phyloP scores from a whole-genome alignment of 805 yeast genomes.

The Candida andamanensis region DNA sequence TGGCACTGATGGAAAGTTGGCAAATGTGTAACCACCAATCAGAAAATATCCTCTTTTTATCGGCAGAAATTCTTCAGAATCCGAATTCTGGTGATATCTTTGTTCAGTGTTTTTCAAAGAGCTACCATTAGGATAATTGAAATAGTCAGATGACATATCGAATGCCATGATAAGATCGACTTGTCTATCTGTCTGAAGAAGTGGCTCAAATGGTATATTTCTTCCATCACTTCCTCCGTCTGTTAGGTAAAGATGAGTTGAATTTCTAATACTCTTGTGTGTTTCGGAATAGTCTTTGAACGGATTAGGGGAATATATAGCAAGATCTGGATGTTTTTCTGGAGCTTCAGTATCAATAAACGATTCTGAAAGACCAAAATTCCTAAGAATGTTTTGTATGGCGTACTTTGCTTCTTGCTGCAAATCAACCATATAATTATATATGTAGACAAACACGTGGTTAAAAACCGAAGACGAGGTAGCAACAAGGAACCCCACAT shows the following conservation, averaged over 20 bases:
- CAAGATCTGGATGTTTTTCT: slow-evolving; percentile 49
- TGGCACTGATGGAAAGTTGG: slow-evolving; percentile 8
- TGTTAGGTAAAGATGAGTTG: slow-evolving; percentile 24
- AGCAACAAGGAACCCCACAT: slow-evolving; percentile 55
- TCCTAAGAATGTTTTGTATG: slow-evolving; percentile 31
- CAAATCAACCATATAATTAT: slow-evolving; percentile 32
- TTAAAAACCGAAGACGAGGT: slow-evolving; percentile 63
- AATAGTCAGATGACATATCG: slow-evolving; percentile 46
- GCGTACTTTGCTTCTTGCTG: slow-evolving; percentile 29
- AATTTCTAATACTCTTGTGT: slow-evolving; percentile 1
- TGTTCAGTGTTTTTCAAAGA: slow-evolving; percentile 36
- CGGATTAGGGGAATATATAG: slow-evolving; percentile 59
- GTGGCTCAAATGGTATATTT: slow-evolving; percentile 44
- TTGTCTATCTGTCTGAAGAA: slow-evolving; percentile 28
- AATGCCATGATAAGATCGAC: slow-evolving; percentile 37
- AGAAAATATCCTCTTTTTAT: too few species aligned
- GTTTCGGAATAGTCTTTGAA: slow-evolving; percentile 31
- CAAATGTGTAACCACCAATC: slow-evolving; percentile 1
- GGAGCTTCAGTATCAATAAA: slow-evolving; percentile 3
- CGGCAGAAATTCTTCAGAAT: background rate
- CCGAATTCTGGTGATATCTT: slow-evolving; percentile 20
- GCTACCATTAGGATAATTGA: slow-evolving; percentile 59
- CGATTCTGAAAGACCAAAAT: slow-evolving; percentile 35
- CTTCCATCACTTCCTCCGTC: slow-evolving; percentile 51
- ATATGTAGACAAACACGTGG: slow-evolving; percentile 45